Base-by-base conservation (phyloP, 2,329 filamentous ascomycete genomes). In the Apiospora rasikravindrae region DNA sequence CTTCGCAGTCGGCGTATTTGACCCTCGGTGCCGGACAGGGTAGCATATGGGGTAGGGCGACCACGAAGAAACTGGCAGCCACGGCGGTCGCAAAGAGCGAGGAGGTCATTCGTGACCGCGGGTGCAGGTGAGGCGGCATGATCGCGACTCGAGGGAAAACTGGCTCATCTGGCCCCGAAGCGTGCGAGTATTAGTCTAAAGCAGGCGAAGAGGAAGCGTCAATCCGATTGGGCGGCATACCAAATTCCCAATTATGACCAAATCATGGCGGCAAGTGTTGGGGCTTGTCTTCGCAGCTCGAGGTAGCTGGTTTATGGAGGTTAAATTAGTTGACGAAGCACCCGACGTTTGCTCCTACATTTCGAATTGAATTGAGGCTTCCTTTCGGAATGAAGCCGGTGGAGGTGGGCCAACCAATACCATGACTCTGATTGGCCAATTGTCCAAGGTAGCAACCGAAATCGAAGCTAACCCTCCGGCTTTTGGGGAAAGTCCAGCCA, bases 21-120 rank as follows among this genome's bases (percentile, higher is more conserved):
- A 90, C 86, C 75, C 93, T 89, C 2, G 94, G 94, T 66, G 94
- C 94, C 1, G 96, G 96, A 81, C 96, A 99, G 1, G 96, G 96
- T 24, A 99, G 89, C 42, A 97, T 81, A 82, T 99, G 96, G 29
- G 96, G 96, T 64, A 98, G 87, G 42, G 90, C 94, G 70, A 99
- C 96, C 74, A 99, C 95, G 75, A 98, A 89, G 82, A 99, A 98
- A 77, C 93, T 96, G 44, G 95, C 91, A 74, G 94, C 88, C 71
- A 98, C 89, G 0, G 96, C 98, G n/a, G 93, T 94, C 69, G 94
- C 95, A 85, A 99, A 99, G 73, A 99, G 92, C 66, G 95, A 96
- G 71, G 93, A 95, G 77, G 96, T 99, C 85, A 94, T 94, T 78
- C 94, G 92, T 77, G 96, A 98, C 82, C 95, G 92, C 45, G 96